Percentiles rank a stretch among this genome's conserved stretches.
These are phyloP conservation scores for Canavalia gladiata DNA, from an alignment of 306 rosid genomes.

Conservation along the genomic window DNA sequence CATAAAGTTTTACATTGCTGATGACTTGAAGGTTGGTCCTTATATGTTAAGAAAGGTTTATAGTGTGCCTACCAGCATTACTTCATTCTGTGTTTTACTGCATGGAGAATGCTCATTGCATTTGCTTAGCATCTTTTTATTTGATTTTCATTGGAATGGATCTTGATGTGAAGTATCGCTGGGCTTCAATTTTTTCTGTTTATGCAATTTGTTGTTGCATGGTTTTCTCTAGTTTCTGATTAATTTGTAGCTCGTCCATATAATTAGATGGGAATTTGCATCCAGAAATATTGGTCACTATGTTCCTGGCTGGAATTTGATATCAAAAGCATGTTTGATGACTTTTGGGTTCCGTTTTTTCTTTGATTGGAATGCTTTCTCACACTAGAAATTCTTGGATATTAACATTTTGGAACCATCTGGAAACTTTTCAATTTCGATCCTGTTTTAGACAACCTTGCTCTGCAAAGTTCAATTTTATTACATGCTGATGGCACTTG, in stretches of 20 bases:
- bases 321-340: slow-evolving; percentile 26
- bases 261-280: slow-evolving; percentile 7
- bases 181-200: slow-evolving; percentile 9
- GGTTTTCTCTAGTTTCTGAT: slow-evolving; percentile 1
- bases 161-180: slow-evolving; percentile 7
- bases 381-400: neutral
- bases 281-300: neutral
- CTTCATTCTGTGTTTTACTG: neutral
- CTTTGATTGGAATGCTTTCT: neutral
- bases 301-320: neutral
- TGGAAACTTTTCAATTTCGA: neutral
- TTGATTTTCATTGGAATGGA: slow-evolving; percentile 22
- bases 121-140: neutral
- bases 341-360: neutral
- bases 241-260: slow-evolving; percentile 6
- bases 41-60: neutral
- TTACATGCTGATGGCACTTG: neutral
- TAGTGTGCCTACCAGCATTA: neutral
- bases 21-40: slow-evolving; percentile 1
- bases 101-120: slow-evolving; percentile 9
- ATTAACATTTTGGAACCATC: slow-evolving; percentile 25
- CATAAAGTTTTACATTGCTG: neutral
- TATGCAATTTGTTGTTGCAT: neutral
- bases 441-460: slow-evolving; percentile 11
- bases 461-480: slow-evolving; percentile 33